These are phyloP conservation scores for Fusarium solani-melongenae DNA, from an alignment of 2,329 filamentous ascomycete species.

Conservation along the genomic window DNA sequence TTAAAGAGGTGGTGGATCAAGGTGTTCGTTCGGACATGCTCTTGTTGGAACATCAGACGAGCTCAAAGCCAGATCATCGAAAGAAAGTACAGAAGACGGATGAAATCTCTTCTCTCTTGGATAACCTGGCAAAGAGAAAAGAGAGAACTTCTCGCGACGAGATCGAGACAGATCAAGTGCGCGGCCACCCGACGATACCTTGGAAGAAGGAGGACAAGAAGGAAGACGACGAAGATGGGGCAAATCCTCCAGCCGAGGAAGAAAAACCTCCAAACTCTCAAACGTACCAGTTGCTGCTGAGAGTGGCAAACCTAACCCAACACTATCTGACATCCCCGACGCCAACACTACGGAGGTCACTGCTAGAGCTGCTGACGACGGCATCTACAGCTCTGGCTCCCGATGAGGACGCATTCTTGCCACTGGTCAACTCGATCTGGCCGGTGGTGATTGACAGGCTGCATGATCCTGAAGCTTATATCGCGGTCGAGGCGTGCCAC, in stretches of 20 bases:
- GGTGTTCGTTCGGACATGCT: constrained; percentile 71
- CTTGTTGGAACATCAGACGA: constrained; percentile 56
- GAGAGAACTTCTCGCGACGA: constrained; percentile 49
- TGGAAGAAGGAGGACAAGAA: constrained; percentile 54
- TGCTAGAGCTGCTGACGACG: constrained; percentile 81
- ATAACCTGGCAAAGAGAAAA: constrained; percentile 69
- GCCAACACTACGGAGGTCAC: constrained; percentile 78
- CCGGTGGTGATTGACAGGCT: constrained; percentile 79
- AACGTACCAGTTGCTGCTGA: constrained; percentile 83
- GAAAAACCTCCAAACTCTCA: constrained; percentile 77
- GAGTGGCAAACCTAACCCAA: constrained; percentile 85
- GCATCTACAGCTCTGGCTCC: constrained; percentile 77
- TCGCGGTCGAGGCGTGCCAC: constrained; percentile 76
- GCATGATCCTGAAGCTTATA: constrained; percentile 73
- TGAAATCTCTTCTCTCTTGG: constrained; percentile 59
- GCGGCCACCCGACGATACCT: constrained; percentile 48
- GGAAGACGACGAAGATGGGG: constrained; percentile 49
- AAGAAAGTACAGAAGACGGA: constrained; percentile 49
- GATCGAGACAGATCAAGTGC: constrained; percentile 43
- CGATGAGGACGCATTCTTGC: constrained; percentile 86
- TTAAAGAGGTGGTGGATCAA: constrained; percentile 86
- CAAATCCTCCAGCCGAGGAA: constrained; percentile 49
- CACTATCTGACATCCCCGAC: constrained; percentile 91
- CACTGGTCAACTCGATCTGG: constrained; percentile 91
- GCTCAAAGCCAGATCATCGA: constrained; percentile 53